These are phyloP conservation scores for Salmacisia buchloeana DNA, from an alignment of 1,284 basidiomycete genomes.

Conservation along the genomic window DNA sequence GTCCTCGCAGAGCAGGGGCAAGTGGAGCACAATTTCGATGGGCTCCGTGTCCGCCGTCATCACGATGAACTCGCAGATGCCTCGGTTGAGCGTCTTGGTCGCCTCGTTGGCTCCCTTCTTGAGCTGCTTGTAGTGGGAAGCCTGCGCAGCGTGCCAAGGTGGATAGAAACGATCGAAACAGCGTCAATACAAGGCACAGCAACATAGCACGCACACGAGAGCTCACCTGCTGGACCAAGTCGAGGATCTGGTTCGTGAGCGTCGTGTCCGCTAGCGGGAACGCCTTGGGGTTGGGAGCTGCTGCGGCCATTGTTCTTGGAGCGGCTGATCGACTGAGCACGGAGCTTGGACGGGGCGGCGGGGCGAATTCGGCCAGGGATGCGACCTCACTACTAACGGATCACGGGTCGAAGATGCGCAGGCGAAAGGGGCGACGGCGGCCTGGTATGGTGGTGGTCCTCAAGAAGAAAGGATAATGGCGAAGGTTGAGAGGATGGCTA, in stretches of 20 bases:
- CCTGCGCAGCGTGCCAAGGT: neutral
- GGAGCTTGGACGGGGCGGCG: neutral
- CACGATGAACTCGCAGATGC: conserved; percentile 97
- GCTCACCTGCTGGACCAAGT: conserved; percentile 45
- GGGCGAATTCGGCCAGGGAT: neutral
- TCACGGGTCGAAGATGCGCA: neutral
- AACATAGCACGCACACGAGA: neutral
- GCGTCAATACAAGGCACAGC: conserved; percentile 24
- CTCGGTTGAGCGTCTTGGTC: conserved; percentile 96
- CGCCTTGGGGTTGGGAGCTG: conserved; percentile 64
- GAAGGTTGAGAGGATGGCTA: no score
- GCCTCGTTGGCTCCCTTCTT: conserved; percentile 96
- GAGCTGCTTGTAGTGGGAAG: conserved; percentile 82
- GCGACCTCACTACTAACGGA: conserved; percentile 7
- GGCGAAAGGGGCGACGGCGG: neutral
- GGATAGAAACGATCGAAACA: conserved; percentile 14
- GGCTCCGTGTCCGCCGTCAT: conserved; percentile 87
- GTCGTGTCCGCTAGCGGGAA: conserved; percentile 85
- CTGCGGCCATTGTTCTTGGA: neutral
- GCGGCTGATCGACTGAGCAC: neutral
- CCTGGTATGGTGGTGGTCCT: neutral
- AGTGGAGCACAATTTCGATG: conserved; percentile 92
- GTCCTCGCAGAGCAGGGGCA: conserved; percentile 96
- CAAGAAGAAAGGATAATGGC: neutral
- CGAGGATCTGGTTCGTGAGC: conserved; percentile 84